These are phyloP conservation scores for Draba incana DNA, from an alignment of 345 rosid genomes.

Conservation along the genomic window DNA sequence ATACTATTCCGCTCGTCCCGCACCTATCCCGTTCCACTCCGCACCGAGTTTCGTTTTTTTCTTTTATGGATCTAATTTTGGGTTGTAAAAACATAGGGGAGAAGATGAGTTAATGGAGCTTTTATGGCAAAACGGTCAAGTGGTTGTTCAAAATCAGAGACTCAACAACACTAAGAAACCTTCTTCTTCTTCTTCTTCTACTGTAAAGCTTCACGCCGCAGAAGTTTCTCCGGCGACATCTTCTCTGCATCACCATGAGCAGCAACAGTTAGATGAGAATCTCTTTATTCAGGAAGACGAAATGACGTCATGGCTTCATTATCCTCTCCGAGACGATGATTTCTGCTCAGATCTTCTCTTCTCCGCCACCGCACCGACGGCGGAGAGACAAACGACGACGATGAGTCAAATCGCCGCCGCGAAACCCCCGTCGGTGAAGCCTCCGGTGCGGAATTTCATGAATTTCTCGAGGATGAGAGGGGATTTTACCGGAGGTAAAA, in stretches of 20 bases:
- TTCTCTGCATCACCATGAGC: slow-evolving; percentile 40
- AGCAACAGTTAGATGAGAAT: slow-evolving; percentile 40
- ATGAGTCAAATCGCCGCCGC: slow-evolving; percentile 28
- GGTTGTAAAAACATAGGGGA: slow-evolving; percentile 35
- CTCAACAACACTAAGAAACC: slow-evolving; percentile 52
- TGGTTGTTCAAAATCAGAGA: slow-evolving; percentile 67
- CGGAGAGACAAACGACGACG: slow-evolving; percentile 19
- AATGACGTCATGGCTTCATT: slow-evolving; percentile 90
- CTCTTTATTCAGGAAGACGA: slow-evolving; percentile 90
- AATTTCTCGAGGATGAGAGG: slow-evolving; percentile 58
- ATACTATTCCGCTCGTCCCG: too few species aligned
- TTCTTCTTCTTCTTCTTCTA: slow-evolving; percentile 19
- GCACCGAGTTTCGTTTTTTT: neutral
- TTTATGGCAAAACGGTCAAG: slow-evolving; percentile 91
- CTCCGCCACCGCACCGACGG: slow-evolving; percentile 37
- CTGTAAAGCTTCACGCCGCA: slow-evolving; percentile 3
- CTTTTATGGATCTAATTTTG: slow-evolving; percentile 8
- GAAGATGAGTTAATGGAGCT: slow-evolving; percentile 87
- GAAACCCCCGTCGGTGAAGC: slow-evolving; percentile 38
- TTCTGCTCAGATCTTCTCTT: slow-evolving; percentile 70
- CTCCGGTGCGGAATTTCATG: slow-evolving; percentile 66
- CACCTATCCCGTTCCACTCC: too few species aligned
- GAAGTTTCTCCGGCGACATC: slow-evolving; percentile 29
- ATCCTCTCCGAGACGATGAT: slow-evolving; percentile 56
- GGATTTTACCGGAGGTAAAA: neutral